Percentiles rank a stretch among this genome's conserved stretches.
Evolutionary conservation across 345 rosid species (phyloP).

Genomic region (Citrus hindsii): DNA sequence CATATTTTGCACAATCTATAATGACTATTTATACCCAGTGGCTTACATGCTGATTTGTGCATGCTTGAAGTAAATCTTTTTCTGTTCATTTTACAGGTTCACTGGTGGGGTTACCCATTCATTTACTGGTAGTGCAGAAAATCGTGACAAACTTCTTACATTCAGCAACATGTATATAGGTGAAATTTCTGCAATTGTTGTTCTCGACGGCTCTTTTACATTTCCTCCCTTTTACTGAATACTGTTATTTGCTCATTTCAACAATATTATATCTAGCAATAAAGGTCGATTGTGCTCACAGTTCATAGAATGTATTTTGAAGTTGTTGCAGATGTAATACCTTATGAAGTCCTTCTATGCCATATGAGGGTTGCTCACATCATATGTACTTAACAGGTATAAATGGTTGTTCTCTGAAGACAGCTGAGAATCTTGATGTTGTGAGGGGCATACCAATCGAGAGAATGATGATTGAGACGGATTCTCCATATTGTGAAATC

Average conservation of each 20-base stretch:
- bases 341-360: too few relatives aligned
- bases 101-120: slow-evolving; percentile 87
- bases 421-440: slow-evolving; percentile 77
- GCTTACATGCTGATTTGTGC: background rate
- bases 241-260: background rate
- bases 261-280: background rate
- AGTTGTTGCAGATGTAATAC: slow-evolving; percentile 7
- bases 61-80: background rate
- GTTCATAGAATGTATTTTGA: background rate
- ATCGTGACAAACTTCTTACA: slow-evolving; percentile 73
- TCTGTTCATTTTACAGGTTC: slow-evolving; percentile 47
- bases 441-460: slow-evolving; percentile 69
- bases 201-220: background rate
- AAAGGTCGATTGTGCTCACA: background rate
- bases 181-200: slow-evolving; percentile 22
- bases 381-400: slow-evolving; percentile 44
- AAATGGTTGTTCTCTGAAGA: slow-evolving; percentile 90
- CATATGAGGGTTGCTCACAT: background rate
- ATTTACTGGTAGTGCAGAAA: slow-evolving; percentile 76
- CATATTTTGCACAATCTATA: background rate
- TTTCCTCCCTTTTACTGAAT: background rate
- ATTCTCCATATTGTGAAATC: slow-evolving; percentile 96
- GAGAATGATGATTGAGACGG: slow-evolving; percentile 97
- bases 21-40: background rate
- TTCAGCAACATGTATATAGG: slow-evolving; percentile 75